phyloP scores from a whole-genome alignment of 805 yeast species.

The Candida piceae region DNA sequence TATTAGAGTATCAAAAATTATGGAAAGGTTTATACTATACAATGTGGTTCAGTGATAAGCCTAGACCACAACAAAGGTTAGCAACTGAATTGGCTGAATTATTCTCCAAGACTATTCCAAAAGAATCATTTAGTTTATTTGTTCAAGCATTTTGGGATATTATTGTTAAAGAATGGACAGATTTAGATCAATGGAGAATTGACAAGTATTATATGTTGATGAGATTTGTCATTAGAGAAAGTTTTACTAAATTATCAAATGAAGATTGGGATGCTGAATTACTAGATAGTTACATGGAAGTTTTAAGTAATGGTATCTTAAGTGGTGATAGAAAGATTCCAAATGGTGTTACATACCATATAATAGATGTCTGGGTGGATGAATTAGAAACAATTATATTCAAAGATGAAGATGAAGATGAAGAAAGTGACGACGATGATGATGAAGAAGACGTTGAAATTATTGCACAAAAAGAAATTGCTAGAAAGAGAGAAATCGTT shows the following conservation, averaged over 20 bases:
- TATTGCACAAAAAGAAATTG: conserved; percentile 4
- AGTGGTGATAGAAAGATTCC: conserved; percentile 59
- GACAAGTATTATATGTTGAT: conserved; percentile 82
- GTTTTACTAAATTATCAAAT: conserved; percentile 48
- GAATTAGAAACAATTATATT: conserved; percentile 71
- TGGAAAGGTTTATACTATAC: conserved; percentile 96
- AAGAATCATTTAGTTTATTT: conserved; percentile 43
- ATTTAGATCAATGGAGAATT: conserved; percentile 77
- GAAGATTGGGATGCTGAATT: conserved; percentile 51
- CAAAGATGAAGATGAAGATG: conserved; percentile 41
- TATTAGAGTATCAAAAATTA: conserved; percentile 66
- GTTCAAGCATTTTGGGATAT: conserved; percentile 77
- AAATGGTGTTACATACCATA: conserved; percentile 76
- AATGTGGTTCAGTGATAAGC: conserved; percentile 96
- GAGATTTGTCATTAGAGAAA: conserved; percentile 68
- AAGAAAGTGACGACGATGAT: conserved; percentile 41
- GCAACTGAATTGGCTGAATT: conserved; percentile 65
- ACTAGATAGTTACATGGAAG: conserved; percentile 41
- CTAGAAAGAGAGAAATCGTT: conserved; percentile 31
- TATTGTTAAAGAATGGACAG: conserved; percentile 75
- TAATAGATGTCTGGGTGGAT: conserved; percentile 77
- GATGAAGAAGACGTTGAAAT: conserved; percentile 30
- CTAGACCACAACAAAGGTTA: conserved; percentile 82
- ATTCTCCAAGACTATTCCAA: conserved; percentile 40
- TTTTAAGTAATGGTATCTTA: conserved; percentile 29